Evolutionary conservation across 306 rosid species (phyloP).

Genomic region (Calophaca sinica): DNA sequence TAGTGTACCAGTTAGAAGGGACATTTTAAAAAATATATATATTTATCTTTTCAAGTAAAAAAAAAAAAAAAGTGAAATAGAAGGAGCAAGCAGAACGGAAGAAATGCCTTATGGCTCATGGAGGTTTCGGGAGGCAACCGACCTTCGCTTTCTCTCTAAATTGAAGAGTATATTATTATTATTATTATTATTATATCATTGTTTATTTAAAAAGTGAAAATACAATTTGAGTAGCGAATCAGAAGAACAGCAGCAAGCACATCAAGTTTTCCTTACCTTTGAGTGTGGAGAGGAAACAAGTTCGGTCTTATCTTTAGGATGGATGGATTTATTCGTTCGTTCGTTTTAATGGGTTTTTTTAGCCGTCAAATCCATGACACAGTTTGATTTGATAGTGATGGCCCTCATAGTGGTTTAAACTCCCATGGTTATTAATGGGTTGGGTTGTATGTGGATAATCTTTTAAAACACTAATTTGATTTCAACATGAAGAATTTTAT

Average conservation of each 20-base stretch:
- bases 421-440: constrained; percentile 39
- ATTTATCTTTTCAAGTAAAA: neutral
- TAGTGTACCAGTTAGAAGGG: constrained; percentile 28
- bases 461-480: constrained; percentile 34
- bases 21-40: neutral
- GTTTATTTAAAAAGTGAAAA: constrained; percentile 33
- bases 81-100: constrained; percentile 40
- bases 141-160: constrained; percentile 33
- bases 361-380: constrained; percentile 53
- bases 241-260: neutral
- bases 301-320: constrained; percentile 42
- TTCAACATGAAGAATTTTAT: too few relatives aligned
- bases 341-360: constrained; percentile 45
- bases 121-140: constrained; percentile 48
- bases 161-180: constrained; percentile 21
- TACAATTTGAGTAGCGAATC: constrained; percentile 41
- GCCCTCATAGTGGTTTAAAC: constrained; percentile 45
- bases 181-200: neutral
- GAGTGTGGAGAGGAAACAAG: constrained; percentile 48
- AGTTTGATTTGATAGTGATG: constrained; percentile 44
- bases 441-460: constrained; percentile 56
- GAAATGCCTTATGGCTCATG: constrained; percentile 35
- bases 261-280: constrained; percentile 37
- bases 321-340: constrained; percentile 49
- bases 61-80: neutral